These are phyloP conservation scores for Malassezia slooffiae DNA, from an alignment of 1,284 basidiomycete species.

Conservation along the genomic window DNA sequence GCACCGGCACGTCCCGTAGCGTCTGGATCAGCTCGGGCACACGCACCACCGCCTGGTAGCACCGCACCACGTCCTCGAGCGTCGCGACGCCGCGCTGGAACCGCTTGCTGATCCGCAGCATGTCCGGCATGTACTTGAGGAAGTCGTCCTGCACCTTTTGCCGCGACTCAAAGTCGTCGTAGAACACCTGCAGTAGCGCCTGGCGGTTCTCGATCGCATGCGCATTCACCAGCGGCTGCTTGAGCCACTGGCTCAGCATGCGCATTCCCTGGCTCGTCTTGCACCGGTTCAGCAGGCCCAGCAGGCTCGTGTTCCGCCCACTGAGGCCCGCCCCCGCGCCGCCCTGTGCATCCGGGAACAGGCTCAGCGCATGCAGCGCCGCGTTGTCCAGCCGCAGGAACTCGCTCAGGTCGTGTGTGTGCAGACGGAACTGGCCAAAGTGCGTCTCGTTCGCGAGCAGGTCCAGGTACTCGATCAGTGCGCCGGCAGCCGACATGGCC, in stretches of 20 bases:
- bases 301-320: slow-evolving; percentile 54
- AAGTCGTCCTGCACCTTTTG: slow-evolving; percentile 68
- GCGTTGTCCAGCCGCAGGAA: slow-evolving; percentile 94
- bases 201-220: slow-evolving; percentile 62
- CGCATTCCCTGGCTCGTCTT: slow-evolving; percentile 93
- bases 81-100: slow-evolving; percentile 75
- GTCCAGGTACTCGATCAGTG: slow-evolving; percentile 70
- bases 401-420: slow-evolving; percentile 79
- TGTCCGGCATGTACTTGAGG: slow-evolving; percentile 82
- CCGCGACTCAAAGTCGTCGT: slow-evolving; percentile 65
- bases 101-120: slow-evolving; percentile 81
- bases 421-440: slow-evolving; percentile 68
- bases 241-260: slow-evolving; percentile 81
- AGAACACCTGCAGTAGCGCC: slow-evolving; percentile 69
- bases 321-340: slow-evolving; percentile 14
- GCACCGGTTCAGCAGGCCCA: slow-evolving; percentile 84
- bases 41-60: slow-evolving; percentile 64
- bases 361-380: slow-evolving; percentile 76
- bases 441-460: slow-evolving; percentile 73
- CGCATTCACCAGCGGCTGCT: slow-evolving; percentile 86
- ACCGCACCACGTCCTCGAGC: slow-evolving; percentile 87
- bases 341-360: slow-evolving; percentile 57
- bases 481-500: slow-evolving; percentile 69
- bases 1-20: slow-evolving; percentile 49
- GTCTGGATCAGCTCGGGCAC: slow-evolving; percentile 64